These are phyloP conservation scores for Coniferiporia sulphurascens DNA, from an alignment of 1,284 basidiomycete genomes.

Conservation along the genomic window DNA sequence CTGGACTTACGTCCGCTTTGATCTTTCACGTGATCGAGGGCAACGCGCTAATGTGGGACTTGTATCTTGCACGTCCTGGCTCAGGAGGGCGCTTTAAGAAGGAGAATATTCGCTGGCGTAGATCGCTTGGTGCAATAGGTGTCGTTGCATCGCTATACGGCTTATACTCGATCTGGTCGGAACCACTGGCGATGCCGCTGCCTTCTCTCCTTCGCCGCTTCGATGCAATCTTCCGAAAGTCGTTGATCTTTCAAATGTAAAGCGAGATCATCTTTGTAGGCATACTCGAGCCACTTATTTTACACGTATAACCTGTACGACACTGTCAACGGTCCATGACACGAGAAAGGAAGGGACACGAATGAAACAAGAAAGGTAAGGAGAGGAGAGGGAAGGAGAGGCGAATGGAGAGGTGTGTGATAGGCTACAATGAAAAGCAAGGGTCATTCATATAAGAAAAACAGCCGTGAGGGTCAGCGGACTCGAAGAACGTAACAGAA, in stretches of 20 bases:
- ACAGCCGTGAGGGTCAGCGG: background rate
- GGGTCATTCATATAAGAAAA: background rate
- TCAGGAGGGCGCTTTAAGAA: slow-evolving; percentile 22
- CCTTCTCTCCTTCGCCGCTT: slow-evolving; percentile 46
- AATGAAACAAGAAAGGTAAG: background rate
- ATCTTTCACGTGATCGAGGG: slow-evolving; percentile 59
- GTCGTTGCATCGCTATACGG: slow-evolving; percentile 51
- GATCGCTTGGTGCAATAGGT: slow-evolving; percentile 31
- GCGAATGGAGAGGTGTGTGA: background rate
- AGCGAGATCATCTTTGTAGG: too few species aligned
- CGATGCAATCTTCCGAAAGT: slow-evolving; percentile 31
- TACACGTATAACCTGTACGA: background rate
- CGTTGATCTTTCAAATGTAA: slow-evolving; percentile 20
- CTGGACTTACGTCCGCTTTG: slow-evolving; percentile 46
- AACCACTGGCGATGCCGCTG: slow-evolving; percentile 50
- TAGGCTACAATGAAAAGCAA: background rate
- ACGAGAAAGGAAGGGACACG: too few species aligned
- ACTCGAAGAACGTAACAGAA: background rate
- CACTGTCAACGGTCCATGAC: too few species aligned
- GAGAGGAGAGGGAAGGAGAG: background rate
- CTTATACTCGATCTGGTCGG: slow-evolving; percentile 45
- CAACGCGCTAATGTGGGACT: slow-evolving; percentile 45
- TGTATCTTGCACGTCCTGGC: slow-evolving; percentile 30
- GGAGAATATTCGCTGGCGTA: slow-evolving; percentile 27
- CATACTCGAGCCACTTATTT: background rate